Evolutionary conservation across 345 rosid species (phyloP).

Genomic region (Dipteronia dyeriana): DNA sequence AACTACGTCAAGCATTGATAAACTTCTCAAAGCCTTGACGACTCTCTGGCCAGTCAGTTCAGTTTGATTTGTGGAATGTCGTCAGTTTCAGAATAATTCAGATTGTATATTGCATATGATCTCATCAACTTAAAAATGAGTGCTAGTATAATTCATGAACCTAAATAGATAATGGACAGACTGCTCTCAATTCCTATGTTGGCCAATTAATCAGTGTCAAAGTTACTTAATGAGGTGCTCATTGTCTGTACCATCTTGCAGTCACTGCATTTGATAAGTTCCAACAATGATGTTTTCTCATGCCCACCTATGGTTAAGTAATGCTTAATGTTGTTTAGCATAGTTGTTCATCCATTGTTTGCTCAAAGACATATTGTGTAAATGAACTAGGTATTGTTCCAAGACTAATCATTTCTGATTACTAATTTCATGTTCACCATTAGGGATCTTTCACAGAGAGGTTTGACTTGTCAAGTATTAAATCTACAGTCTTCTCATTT

Average conservation of each 20-base stretch:
- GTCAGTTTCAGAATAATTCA: background rate
- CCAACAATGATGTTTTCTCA: background rate
- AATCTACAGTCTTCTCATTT: conserved; percentile 63
- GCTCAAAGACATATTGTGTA: background rate
- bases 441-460: conserved; percentile 75
- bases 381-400: background rate
- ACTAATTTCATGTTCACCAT: conserved; percentile 24
- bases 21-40: background rate
- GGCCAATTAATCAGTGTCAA: background rate
- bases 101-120: background rate
- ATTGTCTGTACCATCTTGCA: background rate
- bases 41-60: background rate
- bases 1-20: background rate
- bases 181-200: background rate
- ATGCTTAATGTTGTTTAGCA: background rate
- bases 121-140: background rate
- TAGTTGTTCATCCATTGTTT: background rate
- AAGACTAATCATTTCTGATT: background rate
- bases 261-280: background rate
- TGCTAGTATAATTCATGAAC: background rate
- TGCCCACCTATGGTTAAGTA: background rate
- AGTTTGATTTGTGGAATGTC: background rate
- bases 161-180: background rate
- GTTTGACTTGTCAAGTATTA: conserved; percentile 70
- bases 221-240: background rate